phyloP scores from a whole-genome alignment of 306 rosid species.

The Acacia crassicarpa region DNA sequence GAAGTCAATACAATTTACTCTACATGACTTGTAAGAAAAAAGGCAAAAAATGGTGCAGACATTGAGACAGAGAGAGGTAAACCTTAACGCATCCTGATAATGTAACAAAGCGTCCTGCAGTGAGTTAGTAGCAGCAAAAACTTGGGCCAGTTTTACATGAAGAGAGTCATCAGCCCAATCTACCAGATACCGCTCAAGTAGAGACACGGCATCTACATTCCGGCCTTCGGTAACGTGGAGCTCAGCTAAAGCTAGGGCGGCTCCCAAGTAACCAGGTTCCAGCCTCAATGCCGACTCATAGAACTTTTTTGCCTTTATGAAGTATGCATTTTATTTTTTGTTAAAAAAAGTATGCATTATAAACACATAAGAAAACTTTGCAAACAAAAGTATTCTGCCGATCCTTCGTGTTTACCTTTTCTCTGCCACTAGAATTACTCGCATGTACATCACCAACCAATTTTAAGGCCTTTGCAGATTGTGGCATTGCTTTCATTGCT shows the following conservation, averaged over 20 bases:
- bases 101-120: constrained; percentile 92
- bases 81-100: constrained; percentile 98
- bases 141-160: constrained; percentile 97
- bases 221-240: constrained; percentile 97
- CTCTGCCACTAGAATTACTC: constrained; percentile 89
- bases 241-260: constrained; percentile 98
- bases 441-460: constrained; percentile 98
- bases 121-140: constrained; percentile 92
- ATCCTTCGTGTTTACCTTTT: constrained; percentile 62
- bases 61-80: constrained; percentile 25
- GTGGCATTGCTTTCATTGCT: constrained; percentile 99
- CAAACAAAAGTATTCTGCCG: constrained; percentile 7
- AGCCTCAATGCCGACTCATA: constrained; percentile 99
- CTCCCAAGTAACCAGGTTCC: constrained; percentile 98
- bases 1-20: background rate
- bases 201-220: constrained; percentile 86
- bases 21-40: background rate
- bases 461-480: constrained; percentile 96
- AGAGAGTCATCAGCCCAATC: constrained; percentile 99
- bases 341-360: background rate
- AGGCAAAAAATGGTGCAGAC: constrained; percentile 13
- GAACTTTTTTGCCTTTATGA: constrained; percentile 86
- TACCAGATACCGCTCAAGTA: constrained; percentile 92
- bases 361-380: constrained; percentile 26
- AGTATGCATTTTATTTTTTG: constrained; percentile 1